Evolutionary conservation across 2,329 filamentous ascomycete genomes (phyloP).

Genomic region (Balansia obtecta): DNA sequence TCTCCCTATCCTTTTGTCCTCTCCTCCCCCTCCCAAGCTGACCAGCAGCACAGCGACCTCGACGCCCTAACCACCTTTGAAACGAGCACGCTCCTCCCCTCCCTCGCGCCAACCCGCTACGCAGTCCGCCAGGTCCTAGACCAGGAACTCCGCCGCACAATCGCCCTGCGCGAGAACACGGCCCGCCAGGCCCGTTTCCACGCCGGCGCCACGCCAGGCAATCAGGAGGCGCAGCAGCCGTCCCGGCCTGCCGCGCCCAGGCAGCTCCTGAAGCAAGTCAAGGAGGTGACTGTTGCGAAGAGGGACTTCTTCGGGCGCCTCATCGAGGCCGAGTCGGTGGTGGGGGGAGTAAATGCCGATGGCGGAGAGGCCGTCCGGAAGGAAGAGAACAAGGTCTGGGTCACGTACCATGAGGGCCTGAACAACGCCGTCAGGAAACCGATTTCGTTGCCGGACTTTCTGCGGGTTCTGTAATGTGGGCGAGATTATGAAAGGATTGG

Average conservation of each 20-base stretch:
- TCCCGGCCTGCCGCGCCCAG: conserved; percentile 10
- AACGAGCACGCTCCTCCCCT: conserved; percentile 45
- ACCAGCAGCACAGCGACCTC: conserved; percentile 39
- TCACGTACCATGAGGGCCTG: conserved; percentile 80
- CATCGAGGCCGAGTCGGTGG: conserved; percentile 32
- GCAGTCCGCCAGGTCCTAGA: conserved; percentile 88
- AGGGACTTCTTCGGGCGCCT: conserved; percentile 79
- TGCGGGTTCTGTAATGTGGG: conserved; percentile 45
- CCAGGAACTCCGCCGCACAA: conserved; percentile 71
- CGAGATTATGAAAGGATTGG: too few relatives aligned
- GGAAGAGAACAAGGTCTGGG: conserved; percentile 58
- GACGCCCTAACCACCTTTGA: conserved; percentile 68
- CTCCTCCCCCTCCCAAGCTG: background rate
- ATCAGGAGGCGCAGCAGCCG: background rate
- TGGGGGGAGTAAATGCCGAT: conserved; percentile 30
- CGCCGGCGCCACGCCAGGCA: conserved; percentile 29
- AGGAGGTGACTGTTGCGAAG: conserved; percentile 38
- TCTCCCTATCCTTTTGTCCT: conserved; percentile 7
- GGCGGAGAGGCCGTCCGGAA: conserved; percentile 21
- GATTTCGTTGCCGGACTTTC: conserved; percentile 66
- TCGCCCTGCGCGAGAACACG: conserved; percentile 51
- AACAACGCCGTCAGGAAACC: conserved; percentile 89
- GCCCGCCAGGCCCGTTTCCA: conserved; percentile 53
- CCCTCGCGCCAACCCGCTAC: conserved; percentile 68
- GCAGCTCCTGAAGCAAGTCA: conserved; percentile 18